phyloP scores from a whole-genome alignment of 139 green algal species.

The Coelastrella sp. region DNA sequence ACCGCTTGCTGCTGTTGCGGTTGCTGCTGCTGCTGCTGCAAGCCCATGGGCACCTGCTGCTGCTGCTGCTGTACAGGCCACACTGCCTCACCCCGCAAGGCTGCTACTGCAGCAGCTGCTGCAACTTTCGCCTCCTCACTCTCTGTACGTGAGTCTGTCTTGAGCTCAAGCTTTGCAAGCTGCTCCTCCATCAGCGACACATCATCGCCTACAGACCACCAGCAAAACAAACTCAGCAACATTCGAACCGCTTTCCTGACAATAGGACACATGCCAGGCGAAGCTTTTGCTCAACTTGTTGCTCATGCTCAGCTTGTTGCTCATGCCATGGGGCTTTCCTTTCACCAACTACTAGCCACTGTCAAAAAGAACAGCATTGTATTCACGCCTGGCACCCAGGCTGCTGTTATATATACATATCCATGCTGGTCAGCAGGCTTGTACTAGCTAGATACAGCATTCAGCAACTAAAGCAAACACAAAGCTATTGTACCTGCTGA shows the following conservation, averaged over 20 bases:
- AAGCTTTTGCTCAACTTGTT: too few species aligned
- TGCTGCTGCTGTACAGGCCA: constrained; percentile 15
- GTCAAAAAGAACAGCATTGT: too few species aligned
- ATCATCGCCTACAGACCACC: constrained; percentile 18
- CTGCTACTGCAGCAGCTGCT: constrained; percentile 37
- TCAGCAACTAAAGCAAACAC: background rate
- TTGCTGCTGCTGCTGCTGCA: constrained; percentile 15
- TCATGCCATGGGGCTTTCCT: too few species aligned
- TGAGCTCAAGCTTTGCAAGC: constrained; percentile 2
- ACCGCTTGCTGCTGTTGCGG: background rate
- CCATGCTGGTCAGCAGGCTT: background rate
- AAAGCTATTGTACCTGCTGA: constrained; percentile 13
- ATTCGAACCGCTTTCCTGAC: too few species aligned
- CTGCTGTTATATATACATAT: background rate
- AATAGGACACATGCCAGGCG: too few species aligned
- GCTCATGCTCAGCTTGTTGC: too few species aligned
- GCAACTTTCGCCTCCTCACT: constrained; percentile 4
- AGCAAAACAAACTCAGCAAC: too few species aligned
- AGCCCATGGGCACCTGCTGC: background rate
- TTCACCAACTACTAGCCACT: too few species aligned
- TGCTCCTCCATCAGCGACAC: constrained; percentile 36
- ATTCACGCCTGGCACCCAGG: too few species aligned
- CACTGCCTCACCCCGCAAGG: constrained; percentile 2
- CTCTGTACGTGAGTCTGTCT: background rate
- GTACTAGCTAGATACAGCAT: background rate